A percentile compares a stretch with the other conserved stretches of the same genome.
These are phyloP conservation scores for Cucumis melo DNA, from an alignment of 306 rosid species.

Conservation along the genomic window DNA sequence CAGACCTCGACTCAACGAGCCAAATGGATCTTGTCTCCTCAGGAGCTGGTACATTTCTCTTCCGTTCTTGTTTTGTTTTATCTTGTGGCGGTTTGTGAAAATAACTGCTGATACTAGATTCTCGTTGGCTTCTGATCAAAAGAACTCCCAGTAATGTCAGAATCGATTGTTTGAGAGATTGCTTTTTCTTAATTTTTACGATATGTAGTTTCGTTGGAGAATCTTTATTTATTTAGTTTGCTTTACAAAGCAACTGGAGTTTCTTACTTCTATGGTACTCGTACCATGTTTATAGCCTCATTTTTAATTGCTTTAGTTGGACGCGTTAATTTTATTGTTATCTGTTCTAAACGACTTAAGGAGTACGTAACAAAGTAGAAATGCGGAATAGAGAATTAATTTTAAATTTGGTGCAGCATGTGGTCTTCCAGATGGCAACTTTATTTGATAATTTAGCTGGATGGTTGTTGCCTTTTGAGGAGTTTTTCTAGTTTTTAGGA, in stretches of 20 bases:
- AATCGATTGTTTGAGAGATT: background rate
- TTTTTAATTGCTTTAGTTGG: background rate
- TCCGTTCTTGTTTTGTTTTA: background rate
- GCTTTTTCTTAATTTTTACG: background rate
- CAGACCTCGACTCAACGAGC: slow-evolving; percentile 68
- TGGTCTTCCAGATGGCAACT: background rate
- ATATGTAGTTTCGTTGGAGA: background rate
- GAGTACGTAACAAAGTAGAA: background rate
- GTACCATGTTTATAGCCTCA: background rate
- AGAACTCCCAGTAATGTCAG: background rate
- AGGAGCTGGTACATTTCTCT: slow-evolving; percentile 33
- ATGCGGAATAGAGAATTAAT: background rate
- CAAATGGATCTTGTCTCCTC: slow-evolving; percentile 78
- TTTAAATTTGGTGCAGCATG: background rate
- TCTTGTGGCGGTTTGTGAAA: background rate
- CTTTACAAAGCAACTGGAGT: background rate
- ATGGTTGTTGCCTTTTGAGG: background rate
- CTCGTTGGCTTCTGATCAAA: background rate
- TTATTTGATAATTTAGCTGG: background rate
- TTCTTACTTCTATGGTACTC: background rate
- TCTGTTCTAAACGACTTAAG: background rate
- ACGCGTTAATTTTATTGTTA: background rate
- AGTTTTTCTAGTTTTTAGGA: background rate
- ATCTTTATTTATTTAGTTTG: background rate
- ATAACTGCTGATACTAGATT: background rate